Percentiles rank a stretch among this genome's conserved stretches.
These are phyloP conservation scores for Tetradesmus lagerheimii DNA, from an alignment of 139 green algal genomes.

Conservation along the genomic window DNA sequence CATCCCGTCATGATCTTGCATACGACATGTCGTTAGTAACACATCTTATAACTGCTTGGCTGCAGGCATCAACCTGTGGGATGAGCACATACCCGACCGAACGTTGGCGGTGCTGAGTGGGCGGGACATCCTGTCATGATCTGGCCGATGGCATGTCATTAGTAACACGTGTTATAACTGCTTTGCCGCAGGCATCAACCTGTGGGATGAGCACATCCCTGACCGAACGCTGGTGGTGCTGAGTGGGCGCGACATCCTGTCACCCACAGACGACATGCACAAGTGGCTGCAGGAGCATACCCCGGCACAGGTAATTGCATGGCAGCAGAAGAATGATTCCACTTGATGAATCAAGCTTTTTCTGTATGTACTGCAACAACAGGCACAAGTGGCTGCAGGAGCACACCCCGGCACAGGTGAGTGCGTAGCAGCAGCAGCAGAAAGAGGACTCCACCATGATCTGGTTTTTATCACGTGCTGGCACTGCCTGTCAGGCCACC, in stretches of 20 bases:
- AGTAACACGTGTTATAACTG: too few relatives aligned
- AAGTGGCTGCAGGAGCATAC: slow-evolving; percentile 27
- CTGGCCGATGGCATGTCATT: too few relatives aligned
- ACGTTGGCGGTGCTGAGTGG: slow-evolving; percentile 37
- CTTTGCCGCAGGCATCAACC: slow-evolving; percentile 35
- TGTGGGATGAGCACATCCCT: slow-evolving; percentile 43
- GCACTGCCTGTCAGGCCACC: background rate
- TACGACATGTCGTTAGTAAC: too few relatives aligned
- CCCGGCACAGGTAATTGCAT: slow-evolving; percentile 33
- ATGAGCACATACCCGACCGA: slow-evolving; percentile 19
- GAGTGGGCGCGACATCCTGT: slow-evolving; percentile 27
- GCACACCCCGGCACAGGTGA: slow-evolving; percentile 38
- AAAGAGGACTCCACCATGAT: background rate
- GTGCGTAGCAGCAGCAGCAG: background rate
- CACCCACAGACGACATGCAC: background rate
- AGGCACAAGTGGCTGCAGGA: background rate
- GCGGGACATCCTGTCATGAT: too few relatives aligned
- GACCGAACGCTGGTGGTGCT: slow-evolving; percentile 38
- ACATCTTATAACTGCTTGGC: too few relatives aligned
- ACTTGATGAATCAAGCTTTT: too few relatives aligned
- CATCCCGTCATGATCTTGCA: too few relatives aligned
- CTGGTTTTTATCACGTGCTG: background rate
- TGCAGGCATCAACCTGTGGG: slow-evolving; percentile 42
- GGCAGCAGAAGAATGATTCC: background rate
- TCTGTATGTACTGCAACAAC: background rate